Conservation (phyloP, 2,329 filamentous ascomycete species). For the Hawksworthiomyces lignivorus region DNA sequence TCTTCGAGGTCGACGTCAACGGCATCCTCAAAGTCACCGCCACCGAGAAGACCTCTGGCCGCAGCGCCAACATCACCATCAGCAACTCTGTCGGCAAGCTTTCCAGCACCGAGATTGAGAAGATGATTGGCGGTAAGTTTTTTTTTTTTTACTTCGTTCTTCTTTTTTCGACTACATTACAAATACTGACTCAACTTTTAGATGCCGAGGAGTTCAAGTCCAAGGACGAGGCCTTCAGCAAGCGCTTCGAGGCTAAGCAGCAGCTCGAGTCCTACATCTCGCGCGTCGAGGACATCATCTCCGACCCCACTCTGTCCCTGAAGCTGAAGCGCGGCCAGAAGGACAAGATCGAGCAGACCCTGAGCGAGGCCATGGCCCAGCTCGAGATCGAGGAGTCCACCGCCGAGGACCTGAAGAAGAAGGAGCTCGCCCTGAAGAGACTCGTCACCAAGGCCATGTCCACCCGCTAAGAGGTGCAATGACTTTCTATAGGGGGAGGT, state of each 20-base stretch:
- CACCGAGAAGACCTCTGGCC: conserved; percentile 97
- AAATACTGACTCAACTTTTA: no score
- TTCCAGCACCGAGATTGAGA: conserved; percentile 88
- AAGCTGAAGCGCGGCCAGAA: conserved; percentile 99
- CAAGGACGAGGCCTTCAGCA: conserved; percentile 97
- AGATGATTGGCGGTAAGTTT: conserved; percentile 76
- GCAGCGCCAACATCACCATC: conserved; percentile 99
- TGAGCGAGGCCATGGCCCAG: conserved; percentile 95
- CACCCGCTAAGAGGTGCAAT: conserved; percentile 58
- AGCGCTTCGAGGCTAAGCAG: conserved; percentile 98
- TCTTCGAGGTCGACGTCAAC: conserved; percentile 99
- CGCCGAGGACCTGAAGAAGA: conserved; percentile 98
- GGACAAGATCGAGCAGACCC: conserved; percentile 97
- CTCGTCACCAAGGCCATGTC: conserved; percentile 98
- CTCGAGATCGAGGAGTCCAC: conserved; percentile 89
- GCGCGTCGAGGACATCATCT: conserved; percentile 97
- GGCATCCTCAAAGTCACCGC: conserved; percentile 99
- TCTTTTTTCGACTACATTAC: no score
- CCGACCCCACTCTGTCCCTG: conserved; percentile 88
- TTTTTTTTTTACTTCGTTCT: no score
- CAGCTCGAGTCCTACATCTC: conserved; percentile 98
- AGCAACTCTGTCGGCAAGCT: conserved; percentile 99
- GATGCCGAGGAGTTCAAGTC: conserved; percentile 98
- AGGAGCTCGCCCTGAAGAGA: conserved; percentile 96
- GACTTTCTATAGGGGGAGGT: neutral